Percentiles rank a stretch among this genome's conserved stretches.
These are phyloP conservation scores for Solanum piurae DNA, from an alignment of 257 asterid genomes.

Conservation along the genomic window DNA sequence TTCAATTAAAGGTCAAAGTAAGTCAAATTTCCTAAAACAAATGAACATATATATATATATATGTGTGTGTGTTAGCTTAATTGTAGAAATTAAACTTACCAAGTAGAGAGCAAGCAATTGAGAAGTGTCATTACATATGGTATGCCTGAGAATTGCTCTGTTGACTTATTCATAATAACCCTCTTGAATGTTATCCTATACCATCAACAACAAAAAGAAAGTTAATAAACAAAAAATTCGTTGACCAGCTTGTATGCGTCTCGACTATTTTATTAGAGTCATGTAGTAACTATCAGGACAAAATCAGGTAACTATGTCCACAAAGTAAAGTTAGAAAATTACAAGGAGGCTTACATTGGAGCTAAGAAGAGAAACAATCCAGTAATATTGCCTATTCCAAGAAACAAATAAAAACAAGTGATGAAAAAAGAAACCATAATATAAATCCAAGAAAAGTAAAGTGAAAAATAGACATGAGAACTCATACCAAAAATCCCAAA, in stretches of 20 bases:
- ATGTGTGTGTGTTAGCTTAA: background rate
- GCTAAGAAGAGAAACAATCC: conserved; percentile 79
- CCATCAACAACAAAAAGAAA: background rate
- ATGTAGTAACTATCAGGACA: background rate
- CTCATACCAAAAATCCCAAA: conserved; percentile 12
- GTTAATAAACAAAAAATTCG: background rate
- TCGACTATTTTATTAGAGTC: background rate
- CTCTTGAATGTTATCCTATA: conserved; percentile 54
- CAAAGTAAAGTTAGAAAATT: background rate
- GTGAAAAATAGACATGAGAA: background rate
- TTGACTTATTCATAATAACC: conserved; percentile 35
- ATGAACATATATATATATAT: too few species aligned
- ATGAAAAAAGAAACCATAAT: background rate
- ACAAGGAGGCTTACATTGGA: conserved; percentile 36
- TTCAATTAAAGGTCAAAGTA: background rate
- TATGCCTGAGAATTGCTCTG: conserved; percentile 60
- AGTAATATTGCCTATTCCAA: conserved; percentile 49
- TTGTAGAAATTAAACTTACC: conserved; percentile 15
- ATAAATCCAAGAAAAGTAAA: background rate
- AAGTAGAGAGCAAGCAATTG: conserved; percentile 49
- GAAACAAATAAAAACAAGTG: background rate
- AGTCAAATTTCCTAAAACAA: background rate
- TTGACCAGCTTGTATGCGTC: background rate
- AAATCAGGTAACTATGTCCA: background rate
- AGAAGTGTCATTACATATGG: conserved; percentile 61